These are phyloP conservation scores for Phialemoniopsis sp. DNA, from an alignment of 2,329 filamentous ascomycete genomes.

Conservation along the genomic window DNA sequence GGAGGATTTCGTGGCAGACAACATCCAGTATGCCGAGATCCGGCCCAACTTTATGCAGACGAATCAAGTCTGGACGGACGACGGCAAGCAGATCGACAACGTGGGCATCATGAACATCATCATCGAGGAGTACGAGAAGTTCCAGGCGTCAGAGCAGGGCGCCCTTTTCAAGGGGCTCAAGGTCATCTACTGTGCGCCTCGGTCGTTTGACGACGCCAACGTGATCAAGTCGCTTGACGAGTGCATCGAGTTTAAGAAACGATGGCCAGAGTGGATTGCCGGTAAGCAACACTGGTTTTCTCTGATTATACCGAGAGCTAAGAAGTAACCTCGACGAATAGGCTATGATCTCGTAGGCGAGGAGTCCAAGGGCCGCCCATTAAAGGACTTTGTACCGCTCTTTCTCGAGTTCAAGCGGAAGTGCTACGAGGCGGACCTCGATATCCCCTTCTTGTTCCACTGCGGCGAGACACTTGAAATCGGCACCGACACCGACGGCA, in stretches of 20 bases:
- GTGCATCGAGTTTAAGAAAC: constrained; percentile 55
- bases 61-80: constrained; percentile 57
- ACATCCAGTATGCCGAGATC: constrained; percentile 69
- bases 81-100: constrained; percentile 53
- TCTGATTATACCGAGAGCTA: not conserved
- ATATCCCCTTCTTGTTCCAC: constrained; percentile 72
- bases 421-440: constrained; percentile 41
- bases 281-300: constrained; percentile 36
- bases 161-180: constrained; percentile 60
- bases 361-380: constrained; percentile 56
- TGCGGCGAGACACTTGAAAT: constrained; percentile 71
- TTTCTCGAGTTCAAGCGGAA: constrained; percentile 51
- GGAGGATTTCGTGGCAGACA: constrained; percentile 57
- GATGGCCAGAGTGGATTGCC: constrained; percentile 57
- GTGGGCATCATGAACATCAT: constrained; percentile 58
- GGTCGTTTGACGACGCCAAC: constrained; percentile 45
- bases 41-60: constrained; percentile 63
- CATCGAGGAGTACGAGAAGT: constrained; percentile 46
- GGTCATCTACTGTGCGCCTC: constrained; percentile 67
- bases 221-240: constrained; percentile 53
- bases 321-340: constrained; percentile 17
- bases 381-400: constrained; percentile 49
- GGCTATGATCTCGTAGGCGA: constrained; percentile 70
- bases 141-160: constrained; percentile 27
- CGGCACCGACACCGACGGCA: constrained; percentile 60